Conservation (phyloP, 176 grass and related monocot species). For the Oropetium thomaeum region DNA sequence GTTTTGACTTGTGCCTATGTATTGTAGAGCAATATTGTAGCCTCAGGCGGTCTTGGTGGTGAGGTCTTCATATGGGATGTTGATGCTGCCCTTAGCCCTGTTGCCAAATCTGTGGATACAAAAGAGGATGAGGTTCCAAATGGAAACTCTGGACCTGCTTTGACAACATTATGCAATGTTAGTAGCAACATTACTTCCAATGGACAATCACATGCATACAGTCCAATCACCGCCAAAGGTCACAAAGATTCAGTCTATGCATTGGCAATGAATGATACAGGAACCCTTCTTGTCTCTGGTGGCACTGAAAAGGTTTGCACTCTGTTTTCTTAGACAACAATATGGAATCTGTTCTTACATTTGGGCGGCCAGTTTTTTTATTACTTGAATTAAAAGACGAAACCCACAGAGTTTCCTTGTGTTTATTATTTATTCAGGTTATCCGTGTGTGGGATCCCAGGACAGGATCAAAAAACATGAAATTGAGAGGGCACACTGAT, state of each 20-base stretch:
- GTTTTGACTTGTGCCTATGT: conserved; percentile 25
- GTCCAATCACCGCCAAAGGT: conserved; percentile 75
- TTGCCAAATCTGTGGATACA: conserved; percentile 64
- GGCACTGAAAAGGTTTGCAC: conserved; percentile 85
- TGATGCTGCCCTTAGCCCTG: conserved; percentile 72
- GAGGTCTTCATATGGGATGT: conserved; percentile 99
- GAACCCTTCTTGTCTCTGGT: conserved; percentile 88
- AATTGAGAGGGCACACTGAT: conserved; percentile 93
- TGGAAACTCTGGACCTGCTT: conserved; percentile 58
- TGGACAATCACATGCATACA: conserved; percentile 69
- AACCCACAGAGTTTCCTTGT: conserved; percentile 1
- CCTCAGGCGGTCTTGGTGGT: conserved; percentile 87
- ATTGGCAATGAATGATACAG: conserved; percentile 86
- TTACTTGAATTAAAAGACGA: background rate
- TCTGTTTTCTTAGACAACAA: conserved; percentile 1
- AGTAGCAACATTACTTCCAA: conserved; percentile 59
- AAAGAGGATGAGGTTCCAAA: conserved; percentile 76
- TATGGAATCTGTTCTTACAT: background rate
- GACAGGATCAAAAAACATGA: conserved; percentile 87
- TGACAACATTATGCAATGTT: conserved; percentile 61
- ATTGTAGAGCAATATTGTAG: conserved; percentile 82
- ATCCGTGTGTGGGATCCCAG: conserved; percentile 89
- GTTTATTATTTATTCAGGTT: conserved; percentile 53
- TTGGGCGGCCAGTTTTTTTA: background rate
- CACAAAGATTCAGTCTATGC: conserved; percentile 99